A percentile compares a stretch with the other conserved stretches of the same genome.
These are phyloP conservation scores for Magnaporthales sp. DNA, from an alignment of 2,329 filamentous ascomycete genomes.

Conservation along the genomic window DNA sequence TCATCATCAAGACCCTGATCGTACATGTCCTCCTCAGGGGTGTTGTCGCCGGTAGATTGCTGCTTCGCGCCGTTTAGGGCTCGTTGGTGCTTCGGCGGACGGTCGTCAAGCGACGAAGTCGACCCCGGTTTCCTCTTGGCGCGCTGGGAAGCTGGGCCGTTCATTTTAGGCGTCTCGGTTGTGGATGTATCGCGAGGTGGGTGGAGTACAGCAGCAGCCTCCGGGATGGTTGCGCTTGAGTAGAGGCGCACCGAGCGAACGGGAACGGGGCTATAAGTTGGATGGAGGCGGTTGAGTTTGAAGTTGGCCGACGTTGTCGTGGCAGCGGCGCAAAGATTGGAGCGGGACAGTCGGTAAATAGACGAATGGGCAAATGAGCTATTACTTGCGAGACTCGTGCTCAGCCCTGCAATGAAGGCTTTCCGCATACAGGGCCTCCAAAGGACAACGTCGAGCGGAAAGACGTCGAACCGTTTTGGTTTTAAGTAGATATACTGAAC, in stretches of 20 bases:
- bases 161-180: conserved; percentile 11
- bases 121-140: conserved; percentile 18
- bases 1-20: conserved; percentile 8
- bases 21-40: conserved; percentile 12
- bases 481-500: neutral
- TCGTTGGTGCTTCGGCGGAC: conserved; percentile 17
- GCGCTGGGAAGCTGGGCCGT: conserved; percentile 12
- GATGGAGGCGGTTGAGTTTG: neutral
- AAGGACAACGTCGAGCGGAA: neutral
- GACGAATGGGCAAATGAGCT: neutral
- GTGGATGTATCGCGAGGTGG: neutral
- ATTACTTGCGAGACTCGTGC: conserved; percentile 10
- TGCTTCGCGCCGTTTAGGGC: conserved; percentile 14
- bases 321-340: neutral
- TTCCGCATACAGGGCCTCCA: conserved; percentile 11
- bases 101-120: conserved; percentile 10
- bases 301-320: neutral
- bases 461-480: neutral
- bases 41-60: conserved; percentile 13
- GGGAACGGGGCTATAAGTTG: neutral
- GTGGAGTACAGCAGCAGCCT: neutral
- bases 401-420: conserved; percentile 10
- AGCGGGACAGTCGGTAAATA: neutral
- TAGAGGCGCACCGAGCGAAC: neutral
- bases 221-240: neutral